These are phyloP conservation scores for Diplosphaera chodatii DNA, from an alignment of 139 green algal genomes.

Conservation along the genomic window DNA sequence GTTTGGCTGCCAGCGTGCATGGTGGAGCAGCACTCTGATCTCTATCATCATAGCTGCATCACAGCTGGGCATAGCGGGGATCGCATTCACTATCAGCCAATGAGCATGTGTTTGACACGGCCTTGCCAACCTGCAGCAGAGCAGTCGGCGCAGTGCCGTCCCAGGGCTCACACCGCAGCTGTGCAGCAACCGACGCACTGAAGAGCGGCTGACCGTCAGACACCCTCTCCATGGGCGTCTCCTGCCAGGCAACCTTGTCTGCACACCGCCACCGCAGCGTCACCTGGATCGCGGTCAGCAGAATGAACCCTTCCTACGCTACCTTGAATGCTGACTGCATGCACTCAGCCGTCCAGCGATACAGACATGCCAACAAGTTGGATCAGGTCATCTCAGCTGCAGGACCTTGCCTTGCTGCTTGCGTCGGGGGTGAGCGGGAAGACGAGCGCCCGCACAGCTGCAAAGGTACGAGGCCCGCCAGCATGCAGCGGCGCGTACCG, in stretches of 20 bases:
- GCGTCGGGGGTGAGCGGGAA: slow-evolving; percentile 4
- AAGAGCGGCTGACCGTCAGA: background rate
- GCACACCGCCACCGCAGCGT: background rate
- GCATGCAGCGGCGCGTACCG: slow-evolving; percentile 22
- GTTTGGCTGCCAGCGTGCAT: too few relatives aligned
- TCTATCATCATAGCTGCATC: too few relatives aligned
- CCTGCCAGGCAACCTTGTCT: background rate
- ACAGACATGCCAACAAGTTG: too few relatives aligned
- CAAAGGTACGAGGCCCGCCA: background rate
- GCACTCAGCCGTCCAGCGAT: too few relatives aligned
- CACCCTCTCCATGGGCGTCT: background rate
- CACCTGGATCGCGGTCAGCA: too few relatives aligned
- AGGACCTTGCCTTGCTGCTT: background rate
- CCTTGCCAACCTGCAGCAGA: background rate
- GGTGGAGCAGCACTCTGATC: too few relatives aligned
- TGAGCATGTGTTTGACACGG: too few relatives aligned
- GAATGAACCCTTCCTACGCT: too few relatives aligned
- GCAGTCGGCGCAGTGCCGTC: background rate
- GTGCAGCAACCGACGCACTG: background rate
- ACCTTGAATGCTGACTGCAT: too few relatives aligned
- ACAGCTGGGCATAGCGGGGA: too few relatives aligned
- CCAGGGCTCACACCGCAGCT: background rate
- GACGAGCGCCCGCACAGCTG: slow-evolving; percentile 24
- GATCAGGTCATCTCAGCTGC: too few relatives aligned
- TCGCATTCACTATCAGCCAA: too few relatives aligned